Percentiles rank a stretch among this genome's conserved stretches.
Conservation (phyloP, 345 rosid species). For the Pseudoturritis turrita region DNA sequence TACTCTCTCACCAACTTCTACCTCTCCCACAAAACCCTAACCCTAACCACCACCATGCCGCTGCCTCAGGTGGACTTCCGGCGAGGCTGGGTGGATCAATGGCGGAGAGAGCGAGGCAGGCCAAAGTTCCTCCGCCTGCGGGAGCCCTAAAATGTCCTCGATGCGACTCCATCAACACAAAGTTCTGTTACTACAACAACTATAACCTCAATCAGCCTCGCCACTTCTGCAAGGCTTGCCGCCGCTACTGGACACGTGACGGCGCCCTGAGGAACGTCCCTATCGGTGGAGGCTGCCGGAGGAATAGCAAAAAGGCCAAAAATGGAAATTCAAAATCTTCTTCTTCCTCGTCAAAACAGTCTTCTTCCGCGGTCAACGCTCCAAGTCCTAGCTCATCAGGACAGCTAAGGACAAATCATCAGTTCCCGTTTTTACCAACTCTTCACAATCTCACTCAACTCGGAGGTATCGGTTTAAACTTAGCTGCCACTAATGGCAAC, state of each 20-base stretch:
- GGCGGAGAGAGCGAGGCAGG: slow-evolving; percentile 67
- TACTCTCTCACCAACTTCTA: slow-evolving; percentile 41
- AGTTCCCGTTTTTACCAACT: slow-evolving; percentile 50
- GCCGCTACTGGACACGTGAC: slow-evolving; percentile 81
- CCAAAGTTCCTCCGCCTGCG: slow-evolving; percentile 57
- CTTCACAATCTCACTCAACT: slow-evolving; percentile 42
- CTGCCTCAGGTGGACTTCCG: slow-evolving; percentile 16
- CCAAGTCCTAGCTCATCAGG: slow-evolving; percentile 37
- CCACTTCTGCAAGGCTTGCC: slow-evolving; percentile 75
- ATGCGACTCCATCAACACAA: slow-evolving; percentile 74
- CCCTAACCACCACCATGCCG: slow-evolving; percentile 32
- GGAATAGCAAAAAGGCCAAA: slow-evolving; percentile 57
- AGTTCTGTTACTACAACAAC: slow-evolving; percentile 84
- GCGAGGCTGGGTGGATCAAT: slow-evolving; percentile 51
- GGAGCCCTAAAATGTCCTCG: slow-evolving; percentile 64
- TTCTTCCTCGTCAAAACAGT: slow-evolving; percentile 33
- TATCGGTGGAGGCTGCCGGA: slow-evolving; percentile 75
- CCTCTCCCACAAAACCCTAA: slow-evolving; percentile 38
- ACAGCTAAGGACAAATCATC: slow-evolving; percentile 34
- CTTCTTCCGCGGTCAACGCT: slow-evolving; percentile 30
- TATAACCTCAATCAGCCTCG: slow-evolving; percentile 80
- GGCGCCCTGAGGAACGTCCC: slow-evolving; percentile 76
- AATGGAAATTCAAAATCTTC: slow-evolving; percentile 38
- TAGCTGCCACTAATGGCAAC: slow-evolving; percentile 36
- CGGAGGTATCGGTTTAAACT: slow-evolving; percentile 55